These are phyloP conservation scores for Drechmeria coniospora DNA, from an alignment of 2,329 filamentous ascomycete species.

Conservation along the genomic window DNA sequence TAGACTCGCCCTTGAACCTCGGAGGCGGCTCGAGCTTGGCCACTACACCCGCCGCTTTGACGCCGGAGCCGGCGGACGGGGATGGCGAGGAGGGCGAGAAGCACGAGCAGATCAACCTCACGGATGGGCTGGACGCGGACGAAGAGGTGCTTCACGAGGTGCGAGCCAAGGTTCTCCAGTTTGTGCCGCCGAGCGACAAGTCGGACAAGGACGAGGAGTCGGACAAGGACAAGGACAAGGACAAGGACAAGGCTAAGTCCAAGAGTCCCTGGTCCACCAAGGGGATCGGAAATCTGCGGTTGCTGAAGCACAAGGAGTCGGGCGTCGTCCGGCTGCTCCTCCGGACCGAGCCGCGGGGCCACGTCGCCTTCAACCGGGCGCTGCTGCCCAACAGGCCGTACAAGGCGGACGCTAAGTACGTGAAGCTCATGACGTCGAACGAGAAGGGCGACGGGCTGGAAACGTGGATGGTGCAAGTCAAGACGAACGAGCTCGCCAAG, in stretches of 20 bases:
- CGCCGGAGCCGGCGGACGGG: slow-evolving; percentile 36
- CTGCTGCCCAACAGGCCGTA: slow-evolving; percentile 49
- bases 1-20: slow-evolving; percentile 41
- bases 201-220: slow-evolving; percentile 26
- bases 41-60: slow-evolving; percentile 42
- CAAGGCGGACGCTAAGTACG: slow-evolving; percentile 42
- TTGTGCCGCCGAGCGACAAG: slow-evolving; percentile 31
- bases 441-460: slow-evolving; percentile 45
- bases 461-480: slow-evolving; percentile 58
- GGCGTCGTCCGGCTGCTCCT: slow-evolving; percentile 53
- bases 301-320: slow-evolving; percentile 60
- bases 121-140: slow-evolving; percentile 52
- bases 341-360: slow-evolving; percentile 60
- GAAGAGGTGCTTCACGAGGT: slow-evolving; percentile 57
- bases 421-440: slow-evolving; percentile 41
- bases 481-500: slow-evolving; percentile 43
- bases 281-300: slow-evolving; percentile 55
- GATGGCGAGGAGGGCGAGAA: slow-evolving; percentile 41
- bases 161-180: slow-evolving; percentile 53
- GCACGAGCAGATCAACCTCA: slow-evolving; percentile 56
- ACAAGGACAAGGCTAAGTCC: slow-evolving; percentile 28
- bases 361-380: slow-evolving; percentile 56
- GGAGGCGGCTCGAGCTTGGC: slow-evolving; percentile 45
- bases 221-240: too few species aligned
- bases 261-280: slow-evolving; percentile 50